These are phyloP conservation scores for Magnusiomyces fungicola DNA, from an alignment of 1,139 yeast genomes.

Conservation along the genomic window DNA sequence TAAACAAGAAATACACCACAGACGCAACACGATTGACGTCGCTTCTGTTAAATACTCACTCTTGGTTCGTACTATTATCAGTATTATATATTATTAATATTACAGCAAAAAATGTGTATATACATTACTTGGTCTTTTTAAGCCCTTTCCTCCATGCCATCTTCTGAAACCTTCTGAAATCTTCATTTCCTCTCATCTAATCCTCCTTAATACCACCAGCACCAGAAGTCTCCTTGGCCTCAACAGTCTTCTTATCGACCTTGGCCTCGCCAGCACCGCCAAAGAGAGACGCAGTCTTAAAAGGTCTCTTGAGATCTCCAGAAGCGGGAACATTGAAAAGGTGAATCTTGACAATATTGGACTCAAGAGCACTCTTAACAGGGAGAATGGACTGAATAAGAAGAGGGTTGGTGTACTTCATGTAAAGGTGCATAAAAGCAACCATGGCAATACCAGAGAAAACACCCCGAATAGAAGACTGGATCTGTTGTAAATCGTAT, in stretches of 20 bases:
- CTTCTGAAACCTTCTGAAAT: no score
- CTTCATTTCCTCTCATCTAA: no score
- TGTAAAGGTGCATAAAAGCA: slow-evolving; percentile 96
- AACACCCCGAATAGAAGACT: slow-evolving; percentile 68
- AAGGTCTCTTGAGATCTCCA: slow-evolving; percentile 96
- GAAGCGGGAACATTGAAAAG: slow-evolving; percentile 73
- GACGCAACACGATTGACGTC: no score
- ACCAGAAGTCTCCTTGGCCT: slow-evolving; percentile 79
- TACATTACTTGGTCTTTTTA: no score
- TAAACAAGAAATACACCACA: no score
- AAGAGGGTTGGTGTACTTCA: slow-evolving; percentile 97
- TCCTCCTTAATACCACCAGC: slow-evolving; percentile 77
- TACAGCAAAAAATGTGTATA: no score
- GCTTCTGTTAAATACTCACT: no score
- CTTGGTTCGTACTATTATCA: no score
- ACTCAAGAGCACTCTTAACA: slow-evolving; percentile 81
- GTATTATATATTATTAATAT: no score
- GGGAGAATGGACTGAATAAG: slow-evolving; percentile 92
- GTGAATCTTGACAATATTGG: slow-evolving; percentile 89
- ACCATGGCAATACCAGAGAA: slow-evolving; percentile 94
- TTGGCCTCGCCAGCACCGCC: slow-evolving; percentile 60
- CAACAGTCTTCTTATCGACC: slow-evolving; percentile 63
- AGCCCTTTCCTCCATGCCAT: no score
- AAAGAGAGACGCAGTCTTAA: slow-evolving; percentile 80
- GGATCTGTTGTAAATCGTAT: slow-evolving; percentile 84